These are phyloP conservation scores for Parafenestella ontariensis DNA, from an alignment of 2,329 filamentous ascomycete species.

Conservation along the genomic window DNA sequence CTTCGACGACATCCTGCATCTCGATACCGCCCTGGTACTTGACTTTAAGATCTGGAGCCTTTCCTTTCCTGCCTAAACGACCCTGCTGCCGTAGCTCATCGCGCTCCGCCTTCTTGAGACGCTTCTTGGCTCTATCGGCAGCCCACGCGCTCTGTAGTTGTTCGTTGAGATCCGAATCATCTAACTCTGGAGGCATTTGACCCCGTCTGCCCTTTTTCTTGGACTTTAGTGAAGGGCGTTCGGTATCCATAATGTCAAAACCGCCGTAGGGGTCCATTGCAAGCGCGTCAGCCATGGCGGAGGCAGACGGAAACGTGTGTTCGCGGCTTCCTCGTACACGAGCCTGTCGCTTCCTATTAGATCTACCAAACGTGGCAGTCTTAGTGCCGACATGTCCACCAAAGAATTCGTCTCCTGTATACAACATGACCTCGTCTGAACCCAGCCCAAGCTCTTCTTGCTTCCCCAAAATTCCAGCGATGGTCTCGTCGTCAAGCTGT, in stretches of 20 bases:
- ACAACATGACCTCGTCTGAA: slow-evolving; percentile 65
- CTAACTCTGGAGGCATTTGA: slow-evolving; percentile 56
- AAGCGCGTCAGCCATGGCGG: slow-evolving; percentile 63
- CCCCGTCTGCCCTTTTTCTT: slow-evolving; percentile 69
- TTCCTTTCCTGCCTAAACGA: slow-evolving; percentile 53
- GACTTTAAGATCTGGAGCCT: slow-evolving; percentile 61
- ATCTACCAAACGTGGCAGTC: slow-evolving; percentile 26
- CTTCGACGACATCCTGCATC: slow-evolving; percentile 72
- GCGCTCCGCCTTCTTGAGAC: slow-evolving; percentile 55
- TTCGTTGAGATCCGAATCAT: slow-evolving; percentile 54
- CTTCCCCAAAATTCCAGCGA: slow-evolving; percentile 67
- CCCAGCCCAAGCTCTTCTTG: slow-evolving; percentile 70
- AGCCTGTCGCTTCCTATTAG: slow-evolving; percentile 32
- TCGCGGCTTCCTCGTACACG: slow-evolving; percentile 24
- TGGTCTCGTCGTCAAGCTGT: slow-evolving; percentile 60
- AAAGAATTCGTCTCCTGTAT: slow-evolving; percentile 57
- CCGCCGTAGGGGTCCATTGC: slow-evolving; percentile 69
- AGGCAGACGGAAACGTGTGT: slow-evolving; percentile 59
- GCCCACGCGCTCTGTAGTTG: slow-evolving; percentile 52
- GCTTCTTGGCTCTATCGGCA: slow-evolving; percentile 55
- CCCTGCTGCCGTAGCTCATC: slow-evolving; percentile 55
- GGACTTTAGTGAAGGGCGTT: slow-evolving; percentile 70
- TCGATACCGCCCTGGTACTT: slow-evolving; percentile 79
- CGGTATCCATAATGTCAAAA: slow-evolving; percentile 86
- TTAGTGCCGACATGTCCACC: slow-evolving; percentile 36